Evolutionary conservation across 768 basidiomycete genomes (phyloP).

Genomic region (Tubosaeta brunneosetosa): DNA sequence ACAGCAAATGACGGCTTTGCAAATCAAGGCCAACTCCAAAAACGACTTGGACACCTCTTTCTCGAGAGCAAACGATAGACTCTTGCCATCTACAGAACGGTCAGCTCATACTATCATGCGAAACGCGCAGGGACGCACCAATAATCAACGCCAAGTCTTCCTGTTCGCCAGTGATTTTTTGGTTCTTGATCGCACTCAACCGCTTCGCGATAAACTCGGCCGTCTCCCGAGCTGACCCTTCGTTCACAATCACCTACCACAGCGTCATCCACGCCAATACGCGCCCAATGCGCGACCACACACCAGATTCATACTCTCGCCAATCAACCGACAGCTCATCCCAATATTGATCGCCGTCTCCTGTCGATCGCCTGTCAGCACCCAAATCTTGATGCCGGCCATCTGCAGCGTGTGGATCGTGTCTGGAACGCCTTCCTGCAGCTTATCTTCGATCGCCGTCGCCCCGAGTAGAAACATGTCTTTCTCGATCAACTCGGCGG

Average conservation of each 20-base stretch:
- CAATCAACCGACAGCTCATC: conserved; percentile 93
- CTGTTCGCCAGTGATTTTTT: conserved; percentile 83
- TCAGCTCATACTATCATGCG: background rate
- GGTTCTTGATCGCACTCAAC: conserved; percentile 88
- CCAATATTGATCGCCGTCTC: conserved; percentile 99
- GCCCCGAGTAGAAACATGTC: conserved; percentile 92
- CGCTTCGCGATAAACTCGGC: conserved; percentile 85
- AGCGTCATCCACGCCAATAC: background rate
- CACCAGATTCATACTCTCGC: conserved; percentile 98
- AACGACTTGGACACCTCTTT: conserved; percentile 88
- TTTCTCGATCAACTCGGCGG: conserved; percentile 93
- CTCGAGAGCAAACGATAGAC: conserved; percentile 86
- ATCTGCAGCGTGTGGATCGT: conserved; percentile 96
- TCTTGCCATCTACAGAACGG: conserved; percentile 76
- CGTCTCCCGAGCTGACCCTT: conserved; percentile 76
- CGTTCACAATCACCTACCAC: conserved; percentile 86
- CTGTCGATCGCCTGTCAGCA: conserved; percentile 95
- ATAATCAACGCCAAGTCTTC: conserved; percentile 96
- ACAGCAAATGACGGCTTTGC: conserved; percentile 99
- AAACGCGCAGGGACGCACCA: conserved; percentile 42
- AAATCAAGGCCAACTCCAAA: conserved; percentile 94
- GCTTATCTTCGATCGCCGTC: conserved; percentile 97
- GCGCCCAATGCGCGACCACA: background rate
- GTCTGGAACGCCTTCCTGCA: conserved; percentile 98
- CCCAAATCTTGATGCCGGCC: conserved; percentile 99